Conservation (phyloP, 306 rosid species). For the Carpinus fangiana region DNA sequence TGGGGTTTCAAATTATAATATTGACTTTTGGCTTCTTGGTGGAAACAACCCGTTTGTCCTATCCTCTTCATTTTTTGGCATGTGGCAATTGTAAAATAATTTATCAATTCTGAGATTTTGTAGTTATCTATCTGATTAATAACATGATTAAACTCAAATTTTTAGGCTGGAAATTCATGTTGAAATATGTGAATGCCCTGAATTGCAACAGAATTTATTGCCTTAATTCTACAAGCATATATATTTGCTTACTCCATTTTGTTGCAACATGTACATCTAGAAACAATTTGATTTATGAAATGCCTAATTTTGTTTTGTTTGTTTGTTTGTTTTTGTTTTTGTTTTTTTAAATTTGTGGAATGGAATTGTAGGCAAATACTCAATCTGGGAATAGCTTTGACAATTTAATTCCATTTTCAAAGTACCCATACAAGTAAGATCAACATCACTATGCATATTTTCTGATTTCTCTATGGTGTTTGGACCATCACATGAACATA, state of each 20-base stretch:
- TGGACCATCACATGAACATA: slow-evolving; percentile 10
- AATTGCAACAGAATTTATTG: slow-evolving; percentile 8
- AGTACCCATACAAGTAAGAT: slow-evolving; percentile 78
- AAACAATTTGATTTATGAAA: neutral
- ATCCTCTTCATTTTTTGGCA: neutral
- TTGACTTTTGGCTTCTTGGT: neutral
- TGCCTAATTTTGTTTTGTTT: slow-evolving; percentile 24
- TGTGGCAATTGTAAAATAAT: neutral
- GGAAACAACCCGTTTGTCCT: neutral
- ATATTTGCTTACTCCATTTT: too few relatives aligned
- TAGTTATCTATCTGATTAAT: neutral
- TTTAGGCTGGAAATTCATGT: neutral
- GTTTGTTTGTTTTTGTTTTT: slow-evolving; percentile 7
- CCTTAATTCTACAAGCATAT: neutral
- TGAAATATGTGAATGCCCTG: slow-evolving; percentile 11
- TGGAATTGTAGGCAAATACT: slow-evolving; percentile 55
- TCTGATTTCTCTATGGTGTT: slow-evolving; percentile 20
- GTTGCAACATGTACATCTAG: neutral
- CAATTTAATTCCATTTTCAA: slow-evolving; percentile 76
- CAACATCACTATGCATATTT: slow-evolving; percentile 4
- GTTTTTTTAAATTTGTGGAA: neutral
- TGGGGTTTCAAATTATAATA: neutral
- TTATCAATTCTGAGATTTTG: neutral
- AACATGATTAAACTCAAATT: slow-evolving; percentile 2
- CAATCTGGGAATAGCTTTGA: slow-evolving; percentile 79